phyloP scores from a whole-genome alignment of 495 filamentous ascomycete genomes.

The Elasticomyces elasticus region DNA sequence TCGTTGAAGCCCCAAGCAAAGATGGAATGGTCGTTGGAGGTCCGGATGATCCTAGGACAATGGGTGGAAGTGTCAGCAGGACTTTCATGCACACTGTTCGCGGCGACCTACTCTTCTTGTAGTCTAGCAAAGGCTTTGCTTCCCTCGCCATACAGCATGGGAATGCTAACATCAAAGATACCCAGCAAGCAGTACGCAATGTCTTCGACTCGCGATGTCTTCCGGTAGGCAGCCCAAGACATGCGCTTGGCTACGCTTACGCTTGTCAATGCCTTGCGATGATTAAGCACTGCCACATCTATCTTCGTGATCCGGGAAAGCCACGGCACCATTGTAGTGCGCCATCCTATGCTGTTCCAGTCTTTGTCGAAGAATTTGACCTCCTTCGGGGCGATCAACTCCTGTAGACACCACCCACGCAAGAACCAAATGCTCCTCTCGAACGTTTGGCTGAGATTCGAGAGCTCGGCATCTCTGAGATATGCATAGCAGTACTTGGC shows the following conservation, averaged over 20 bases:
- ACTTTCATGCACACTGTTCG: no score
- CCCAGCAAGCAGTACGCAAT: constrained; percentile 30
- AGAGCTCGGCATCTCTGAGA: constrained; percentile 1
- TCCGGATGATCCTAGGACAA: constrained; percentile 26
- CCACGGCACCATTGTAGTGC: background rate
- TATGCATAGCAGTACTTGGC: constrained; percentile 15
- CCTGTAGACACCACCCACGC: constrained; percentile 22
- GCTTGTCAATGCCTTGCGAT: background rate
- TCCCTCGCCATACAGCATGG: constrained; percentile 33
- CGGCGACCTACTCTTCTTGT: no score
- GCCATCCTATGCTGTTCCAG: constrained; percentile 7
- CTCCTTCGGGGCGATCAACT: constrained; percentile 15
- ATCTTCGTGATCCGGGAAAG: background rate
- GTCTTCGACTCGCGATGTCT: constrained; percentile 23
- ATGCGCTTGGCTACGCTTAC: constrained; percentile 15
- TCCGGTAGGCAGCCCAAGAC: constrained; percentile 14
- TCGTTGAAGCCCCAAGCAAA: no score
- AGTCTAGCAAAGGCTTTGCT: constrained; percentile 25
- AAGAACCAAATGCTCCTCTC: constrained; percentile 10
- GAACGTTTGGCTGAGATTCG: background rate
- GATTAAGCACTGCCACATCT: background rate
- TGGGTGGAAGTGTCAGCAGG: no score
- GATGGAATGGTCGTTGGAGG: constrained; percentile 12
- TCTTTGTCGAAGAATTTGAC: constrained; percentile 11
- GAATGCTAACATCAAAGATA: constrained; percentile 31